Evolutionary conservation across 1,284 basidiomycete genomes (phyloP), one percentile per base, ranked within the genome.

Genomic region (Pyrrhoderma lamaoense): DNA sequence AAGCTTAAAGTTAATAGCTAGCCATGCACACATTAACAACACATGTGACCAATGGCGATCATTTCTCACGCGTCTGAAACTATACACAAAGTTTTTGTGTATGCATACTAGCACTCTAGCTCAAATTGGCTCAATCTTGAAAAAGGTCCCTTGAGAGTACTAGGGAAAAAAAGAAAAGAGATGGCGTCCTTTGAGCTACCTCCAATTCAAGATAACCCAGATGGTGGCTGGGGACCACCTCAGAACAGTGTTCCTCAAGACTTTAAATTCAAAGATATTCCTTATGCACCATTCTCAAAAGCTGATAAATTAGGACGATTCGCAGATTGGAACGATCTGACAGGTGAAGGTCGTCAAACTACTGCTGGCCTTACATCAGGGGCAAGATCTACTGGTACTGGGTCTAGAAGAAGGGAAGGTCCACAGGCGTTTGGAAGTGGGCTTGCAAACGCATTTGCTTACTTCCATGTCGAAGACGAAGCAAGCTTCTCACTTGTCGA

Each of bases 391-490:
- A 55, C 40, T 35, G 58, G 51, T 11, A 22, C 51, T 34, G 53
- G 53, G 2, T 25, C 36, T 13, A 45, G 49, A 53, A 74, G 81
- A 56, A 74, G 82, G 55, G 82, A 87, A 51, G 80, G 83, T 51
- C 71, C 74, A 34, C 81, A 80, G 58, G 81, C 85, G 8, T 88
- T 87, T 64, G 82, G 83, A 50, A 93, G 90, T 58, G 89, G 87
- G 22, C 85, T 86, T 56, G 84, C 85, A 23, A 94, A 85, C 62
- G 92, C 93, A n/a, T 98, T 98, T 65, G 90, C 93, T 23, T 97
- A 97, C 71, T 94, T 95, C 74, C 94, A 98, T 70, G 93, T 90
- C 58, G 95, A 99, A 69, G 95, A 99, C 66, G 96, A 99, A 71
- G 91, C 93, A 23, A 91, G 85, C 53, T 99, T 99, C 80, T 95